phyloP scores from a whole-genome alignment of 108 stramenopile genomes.

The Cyclotella distinguenda region DNA sequence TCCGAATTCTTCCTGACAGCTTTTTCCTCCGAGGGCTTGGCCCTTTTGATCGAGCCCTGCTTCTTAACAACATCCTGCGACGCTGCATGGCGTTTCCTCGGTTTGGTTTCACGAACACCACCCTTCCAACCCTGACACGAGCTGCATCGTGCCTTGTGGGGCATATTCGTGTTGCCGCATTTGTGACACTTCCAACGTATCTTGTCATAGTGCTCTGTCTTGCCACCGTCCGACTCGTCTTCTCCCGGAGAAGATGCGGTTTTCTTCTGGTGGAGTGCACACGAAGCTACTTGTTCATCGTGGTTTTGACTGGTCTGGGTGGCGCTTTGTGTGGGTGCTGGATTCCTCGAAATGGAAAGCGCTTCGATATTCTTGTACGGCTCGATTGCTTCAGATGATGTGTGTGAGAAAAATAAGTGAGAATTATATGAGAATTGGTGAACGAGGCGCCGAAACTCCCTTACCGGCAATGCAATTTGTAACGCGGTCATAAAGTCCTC shows the following conservation, averaged over 20 bases:
- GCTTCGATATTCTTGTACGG: not conserved
- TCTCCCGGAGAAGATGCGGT: too few species aligned
- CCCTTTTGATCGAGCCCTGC: not conserved
- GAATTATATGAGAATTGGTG: too few species aligned
- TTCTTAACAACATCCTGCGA: not conserved
- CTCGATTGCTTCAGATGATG: not conserved
- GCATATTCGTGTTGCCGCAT: not conserved
- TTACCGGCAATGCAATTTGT: conserved; percentile 8
- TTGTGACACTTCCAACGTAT: conserved; percentile 4
- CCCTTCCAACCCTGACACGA: conserved; percentile 11
- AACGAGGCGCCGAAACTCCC: not conserved
- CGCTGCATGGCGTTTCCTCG: not conserved
- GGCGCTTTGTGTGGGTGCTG: too few species aligned
- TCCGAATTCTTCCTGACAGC: not conserved
- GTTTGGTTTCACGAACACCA: conserved; percentile 4
- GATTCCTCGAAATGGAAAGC: not conserved
- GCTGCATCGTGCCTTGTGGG: not conserved
- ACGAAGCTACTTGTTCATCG: not conserved
- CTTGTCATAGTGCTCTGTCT: too few species aligned
- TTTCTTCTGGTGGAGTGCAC: not conserved
- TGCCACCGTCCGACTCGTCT: too few species aligned
- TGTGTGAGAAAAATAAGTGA: too few species aligned
- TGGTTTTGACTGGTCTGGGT: too few species aligned
- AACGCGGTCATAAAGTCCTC: conserved; percentile 1
- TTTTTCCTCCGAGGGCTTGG: not conserved